Conservation (phyloP, 768 basidiomycete genomes). For the Lentinula guzmanii region DNA sequence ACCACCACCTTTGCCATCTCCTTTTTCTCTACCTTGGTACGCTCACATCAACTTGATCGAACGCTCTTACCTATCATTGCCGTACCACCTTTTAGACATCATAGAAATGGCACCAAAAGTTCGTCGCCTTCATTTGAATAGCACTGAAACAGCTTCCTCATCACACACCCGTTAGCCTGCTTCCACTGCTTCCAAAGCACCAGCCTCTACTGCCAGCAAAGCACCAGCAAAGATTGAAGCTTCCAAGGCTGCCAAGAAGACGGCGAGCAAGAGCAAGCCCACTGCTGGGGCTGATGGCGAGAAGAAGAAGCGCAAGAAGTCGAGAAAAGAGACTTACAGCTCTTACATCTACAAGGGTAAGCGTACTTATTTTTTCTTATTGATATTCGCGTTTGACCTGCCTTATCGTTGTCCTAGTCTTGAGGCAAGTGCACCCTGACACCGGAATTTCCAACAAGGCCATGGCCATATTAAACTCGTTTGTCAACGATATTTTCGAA, state of each 20-base stretch:
- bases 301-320: constrained; percentile 47
- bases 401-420: constrained; percentile 39
- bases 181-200: constrained; percentile 59
- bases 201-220: constrained; percentile 50
- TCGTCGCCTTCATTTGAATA: background rate
- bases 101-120: constrained; percentile 11
- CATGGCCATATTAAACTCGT: constrained; percentile 88
- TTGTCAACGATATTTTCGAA: constrained; percentile 93
- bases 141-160: background rate
- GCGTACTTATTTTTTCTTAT: constrained; percentile 11
- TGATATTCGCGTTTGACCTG: background rate
- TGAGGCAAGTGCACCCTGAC: constrained; percentile 97
- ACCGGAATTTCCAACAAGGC: constrained; percentile 99
- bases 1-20: constrained; percentile 13
- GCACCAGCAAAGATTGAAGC: constrained; percentile 41
- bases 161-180: constrained; percentile 31
- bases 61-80: background rate
- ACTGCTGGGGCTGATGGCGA: constrained; percentile 57
- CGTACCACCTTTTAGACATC: background rate
- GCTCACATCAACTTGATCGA: background rate
- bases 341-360: constrained; percentile 93
- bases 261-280: constrained; percentile 40
- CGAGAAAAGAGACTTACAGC: constrained; percentile 84
- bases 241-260: constrained; percentile 51
- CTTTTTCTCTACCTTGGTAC: constrained; percentile 6